Conservation (phyloP, 805 yeast genomes). For the Ogataea corticis region DNA sequence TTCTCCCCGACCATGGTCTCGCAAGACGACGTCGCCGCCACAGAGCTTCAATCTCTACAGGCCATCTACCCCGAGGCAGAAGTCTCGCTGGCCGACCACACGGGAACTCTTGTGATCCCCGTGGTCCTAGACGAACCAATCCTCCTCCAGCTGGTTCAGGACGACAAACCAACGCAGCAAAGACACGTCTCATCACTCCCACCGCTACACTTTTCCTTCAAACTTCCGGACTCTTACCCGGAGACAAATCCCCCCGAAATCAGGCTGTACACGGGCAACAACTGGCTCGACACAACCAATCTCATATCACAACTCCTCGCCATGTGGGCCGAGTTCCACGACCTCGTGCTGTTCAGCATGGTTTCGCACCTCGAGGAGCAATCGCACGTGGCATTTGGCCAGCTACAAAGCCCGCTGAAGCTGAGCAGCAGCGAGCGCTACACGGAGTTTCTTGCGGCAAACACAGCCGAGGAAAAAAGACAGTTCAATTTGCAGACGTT, state of each 20-base stretch:
- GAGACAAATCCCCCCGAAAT: conserved; percentile 30
- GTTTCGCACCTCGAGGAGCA: conserved; percentile 40
- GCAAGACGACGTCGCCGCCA: conserved; percentile 23
- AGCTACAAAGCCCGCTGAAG: conserved; percentile 5
- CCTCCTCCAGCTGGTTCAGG: conserved; percentile 21
- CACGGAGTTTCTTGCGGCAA: conserved; percentile 20
- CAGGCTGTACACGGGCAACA: conserved; percentile 24
- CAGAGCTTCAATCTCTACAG: conserved; percentile 42
- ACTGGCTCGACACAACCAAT: conserved; percentile 33
- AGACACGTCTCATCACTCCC: conserved; percentile 28
- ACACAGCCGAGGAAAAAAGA: conserved; percentile 23
- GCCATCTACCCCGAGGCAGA: conserved; percentile 44
- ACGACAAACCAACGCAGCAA: background rate
- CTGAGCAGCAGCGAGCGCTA: conserved; percentile 8
- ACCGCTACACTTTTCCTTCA: conserved; percentile 31
- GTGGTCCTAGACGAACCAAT: conserved; percentile 26
- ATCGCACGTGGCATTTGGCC: conserved; percentile 18
- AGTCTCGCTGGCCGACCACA: conserved; percentile 2
- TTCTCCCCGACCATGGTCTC: conserved; percentile 10
- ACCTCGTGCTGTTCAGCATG: conserved; percentile 42
- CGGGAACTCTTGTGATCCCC: conserved; percentile 34
- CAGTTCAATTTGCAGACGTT: conserved; percentile 41
- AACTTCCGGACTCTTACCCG: conserved; percentile 40
- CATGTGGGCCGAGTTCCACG: conserved; percentile 39
- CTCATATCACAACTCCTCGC: conserved; percentile 20